Conservation (phyloP, 768 basidiomycete species). For the Tephrocybe sp. region DNA sequence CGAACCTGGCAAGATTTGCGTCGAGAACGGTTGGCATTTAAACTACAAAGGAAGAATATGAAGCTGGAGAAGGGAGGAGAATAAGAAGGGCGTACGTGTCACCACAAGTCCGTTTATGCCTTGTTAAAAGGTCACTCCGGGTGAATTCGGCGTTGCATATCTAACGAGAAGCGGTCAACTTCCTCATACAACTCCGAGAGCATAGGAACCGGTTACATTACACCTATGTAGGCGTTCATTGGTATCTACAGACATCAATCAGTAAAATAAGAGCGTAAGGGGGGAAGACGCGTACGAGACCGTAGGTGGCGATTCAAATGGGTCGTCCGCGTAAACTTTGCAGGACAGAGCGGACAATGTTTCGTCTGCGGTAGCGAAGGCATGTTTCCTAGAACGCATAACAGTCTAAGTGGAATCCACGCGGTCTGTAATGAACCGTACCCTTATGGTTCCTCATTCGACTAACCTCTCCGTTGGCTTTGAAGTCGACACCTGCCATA, state of each 20-base stretch:
- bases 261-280: neutral
- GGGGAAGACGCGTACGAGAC: slow-evolving; percentile 55
- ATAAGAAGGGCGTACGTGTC: slow-evolving; percentile 48
- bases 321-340: slow-evolving; percentile 72
- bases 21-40: slow-evolving; percentile 52
- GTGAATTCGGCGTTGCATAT: slow-evolving; percentile 69
- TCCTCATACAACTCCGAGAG: neutral
- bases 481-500: slow-evolving; percentile 27
- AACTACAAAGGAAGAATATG: slow-evolving; percentile 18
- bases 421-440: no score
- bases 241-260: slow-evolving; percentile 42
- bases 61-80: neutral
- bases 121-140: slow-evolving; percentile 67
- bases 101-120: slow-evolving; percentile 71
- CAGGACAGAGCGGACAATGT: slow-evolving; percentile 63
- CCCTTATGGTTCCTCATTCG: slow-evolving; percentile 43
- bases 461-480: slow-evolving; percentile 40
- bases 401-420: slow-evolving; percentile 8
- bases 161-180: slow-evolving; percentile 31
- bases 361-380: slow-evolving; percentile 73
- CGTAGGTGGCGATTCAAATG: slow-evolving; percentile 73
- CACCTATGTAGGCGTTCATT: slow-evolving; percentile 66
- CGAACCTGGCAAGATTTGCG: slow-evolving; percentile 62
- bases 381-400: slow-evolving; percentile 47
- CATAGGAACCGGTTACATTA: slow-evolving; percentile 38